Percentiles rank a stretch among this genome's conserved stretches.
Conservation (phyloP, 2,329 filamentous ascomycete species). For the Scedosporium minutisporum region DNA sequence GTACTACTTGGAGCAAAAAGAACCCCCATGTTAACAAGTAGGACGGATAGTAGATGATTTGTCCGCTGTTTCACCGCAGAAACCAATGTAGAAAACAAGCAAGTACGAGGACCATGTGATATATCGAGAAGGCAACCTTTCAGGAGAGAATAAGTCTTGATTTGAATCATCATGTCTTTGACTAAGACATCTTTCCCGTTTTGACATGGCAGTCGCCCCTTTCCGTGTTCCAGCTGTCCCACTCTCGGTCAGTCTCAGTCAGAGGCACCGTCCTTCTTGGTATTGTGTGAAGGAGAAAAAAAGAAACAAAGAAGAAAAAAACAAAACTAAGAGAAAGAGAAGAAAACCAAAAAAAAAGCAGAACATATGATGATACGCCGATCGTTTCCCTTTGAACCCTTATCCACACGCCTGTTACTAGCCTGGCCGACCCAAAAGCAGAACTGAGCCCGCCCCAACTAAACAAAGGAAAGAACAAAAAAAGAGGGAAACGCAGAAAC, state of each 20-base stretch:
- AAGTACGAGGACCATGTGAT: neutral
- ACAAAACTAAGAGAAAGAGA: neutral
- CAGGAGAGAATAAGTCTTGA: neutral
- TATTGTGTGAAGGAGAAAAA: neutral
- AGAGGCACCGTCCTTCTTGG: neutral
- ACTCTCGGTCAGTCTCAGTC: neutral
- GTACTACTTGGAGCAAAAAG: no score
- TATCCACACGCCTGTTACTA: neutral
- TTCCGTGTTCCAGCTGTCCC: neutral
- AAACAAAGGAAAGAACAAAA: neutral
- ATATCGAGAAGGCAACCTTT: neutral
- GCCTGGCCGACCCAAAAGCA: neutral
- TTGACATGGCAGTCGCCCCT: neutral
- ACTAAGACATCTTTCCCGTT: neutral
- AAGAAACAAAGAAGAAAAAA: neutral
- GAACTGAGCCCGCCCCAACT: neutral
- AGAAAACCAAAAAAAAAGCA: neutral
- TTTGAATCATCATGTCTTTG: neutral
- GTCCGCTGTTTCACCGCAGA: neutral
- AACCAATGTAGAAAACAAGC: neutral
- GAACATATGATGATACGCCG: neutral
- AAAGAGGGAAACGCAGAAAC: neutral
- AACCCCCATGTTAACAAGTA: no score
- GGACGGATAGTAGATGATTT: no score
- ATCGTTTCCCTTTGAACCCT: neutral